Base-by-base conservation (phyloP, 495 filamentous ascomycete genomes). In the Viridothelium virens region DNA sequence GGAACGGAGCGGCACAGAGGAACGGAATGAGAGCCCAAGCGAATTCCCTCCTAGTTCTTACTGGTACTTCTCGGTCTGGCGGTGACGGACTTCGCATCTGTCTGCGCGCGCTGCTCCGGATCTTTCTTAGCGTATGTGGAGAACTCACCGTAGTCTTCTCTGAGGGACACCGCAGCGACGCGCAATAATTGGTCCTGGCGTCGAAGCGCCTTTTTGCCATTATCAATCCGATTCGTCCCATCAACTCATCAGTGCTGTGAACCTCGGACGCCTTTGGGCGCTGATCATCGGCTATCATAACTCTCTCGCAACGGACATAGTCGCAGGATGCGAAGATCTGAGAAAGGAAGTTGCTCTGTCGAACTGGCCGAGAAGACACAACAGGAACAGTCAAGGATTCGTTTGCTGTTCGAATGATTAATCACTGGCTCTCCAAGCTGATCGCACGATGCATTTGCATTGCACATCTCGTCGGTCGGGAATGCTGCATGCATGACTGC, bases 101-200 rank as follows among this genome's bases (percentile, higher is more conserved):
- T 25, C 25, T 44, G 41, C 41, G 7, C 7, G 41, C 41, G 14
- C 14, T 44, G 41, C 6, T 25, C 41, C 1, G 41, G 41, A 44
- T 14, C 41, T 44, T 14, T 44, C 18, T 53, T 53, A 59, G 53
- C 53, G 53, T 59, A 59, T 59, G 53, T 59, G 53, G 53, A 36
- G 53, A 59, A 59, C 25, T 25, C 25, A 25, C 25, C 25, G 53
- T 14, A 44, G 14, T 59, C 31, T 36, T 59, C 48, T 18, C 14
- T 14, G 48, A 53, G 16, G 12, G 41, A 16, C 48, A 18, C 5
- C 3, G 18, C 53, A 2, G 18, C 53, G 31, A 59, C 53, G 53
- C 53, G 53, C 18, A 59, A 36, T 53, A 53, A 18, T 18, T 18
- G 16, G 31, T 36, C 53, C 36, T 36, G 31, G 53, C 53, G 53